Evolutionary conservation across 2,329 filamentous ascomycete genomes (phyloP), one percentile per base, ranked within the genome.

Genomic region (Geosmithia flava): DNA sequence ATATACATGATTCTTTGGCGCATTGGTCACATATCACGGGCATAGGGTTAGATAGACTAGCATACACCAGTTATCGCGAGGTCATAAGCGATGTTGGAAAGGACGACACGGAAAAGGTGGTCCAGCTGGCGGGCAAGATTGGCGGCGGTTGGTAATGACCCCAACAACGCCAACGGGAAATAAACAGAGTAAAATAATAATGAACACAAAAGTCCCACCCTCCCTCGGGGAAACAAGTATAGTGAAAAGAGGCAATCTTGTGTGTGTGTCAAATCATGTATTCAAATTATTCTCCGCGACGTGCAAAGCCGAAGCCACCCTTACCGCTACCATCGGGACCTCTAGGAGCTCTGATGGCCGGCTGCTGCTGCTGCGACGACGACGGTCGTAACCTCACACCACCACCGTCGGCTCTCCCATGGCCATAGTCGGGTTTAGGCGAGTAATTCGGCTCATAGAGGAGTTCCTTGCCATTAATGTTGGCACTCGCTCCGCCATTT

Each of bases 71-170:
- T 47, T 98, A 87, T 69, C 81, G 93, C 53, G 83, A 90, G 65
- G 91, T 98, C 20, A 83, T 96, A 58, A 96, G 91, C 68, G 88
- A 97, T 62, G 88, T 98, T 42, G 93, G 93, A 46, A 95, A 93
- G 68, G 74, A 78, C 53, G 85, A 89, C 60, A 83, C 86, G 42
- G 85, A 94, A 59, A 79, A 83, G 51, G 90, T 95, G 41, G 85
- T 89, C 50, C 88, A 93, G 59, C 73, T 98, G 59, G 91, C 91
- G 44, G 83, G 88, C 49, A 93, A 89, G 65, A 86, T 90, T 56
- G 93, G 90, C 47, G 93, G 93, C 47, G 93, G 93, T 20, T 98
- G 93, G 93, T 97, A 74, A 62, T 37, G 5, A 27, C 23, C 23
- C 23, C 23, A 27, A 27, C 4, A 27, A 27, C 4, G 8, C 4